Percentiles rank a stretch among this genome's conserved stretches.
Conservation (phyloP, 495 filamentous ascomycete species). For the Penicillium nucicola region DNA sequence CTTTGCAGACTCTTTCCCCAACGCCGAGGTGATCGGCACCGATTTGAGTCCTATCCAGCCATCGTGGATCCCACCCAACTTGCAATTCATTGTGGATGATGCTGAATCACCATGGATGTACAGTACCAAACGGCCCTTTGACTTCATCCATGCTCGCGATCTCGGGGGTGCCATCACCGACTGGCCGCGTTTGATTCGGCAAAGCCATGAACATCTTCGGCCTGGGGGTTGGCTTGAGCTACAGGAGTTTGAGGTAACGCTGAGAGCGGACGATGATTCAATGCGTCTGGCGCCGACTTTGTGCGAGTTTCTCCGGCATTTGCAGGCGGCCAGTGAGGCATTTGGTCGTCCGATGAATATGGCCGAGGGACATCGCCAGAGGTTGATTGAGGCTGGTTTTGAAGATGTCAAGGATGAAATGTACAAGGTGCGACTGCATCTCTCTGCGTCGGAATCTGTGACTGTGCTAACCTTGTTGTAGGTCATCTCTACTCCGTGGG, state of each 20-base stretch:
- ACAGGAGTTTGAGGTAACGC: constrained; percentile 48
- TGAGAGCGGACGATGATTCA: constrained; percentile 41
- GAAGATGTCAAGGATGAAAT: constrained; percentile 35
- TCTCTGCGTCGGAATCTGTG: not conserved
- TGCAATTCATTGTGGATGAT: constrained; percentile 48
- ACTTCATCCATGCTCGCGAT: constrained; percentile 47
- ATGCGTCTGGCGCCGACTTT: constrained; percentile 27
- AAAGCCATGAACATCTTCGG: constrained; percentile 39
- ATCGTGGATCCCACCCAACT: constrained; percentile 45
- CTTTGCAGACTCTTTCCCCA: constrained; percentile 53
- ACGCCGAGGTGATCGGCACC: constrained; percentile 44
- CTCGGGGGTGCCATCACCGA: constrained; percentile 46
- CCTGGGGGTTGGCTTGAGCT: constrained; percentile 56
- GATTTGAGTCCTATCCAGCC: constrained; percentile 33
- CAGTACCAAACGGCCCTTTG: constrained; percentile 36
- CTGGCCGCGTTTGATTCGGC: constrained; percentile 37
- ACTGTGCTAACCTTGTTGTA: constrained; percentile 4
- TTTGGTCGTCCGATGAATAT: constrained; percentile 43
- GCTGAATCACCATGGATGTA: constrained; percentile 50
- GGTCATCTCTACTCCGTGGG: constrained; percentile 43
- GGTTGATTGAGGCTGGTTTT: constrained; percentile 37
- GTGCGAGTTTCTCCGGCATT: constrained; percentile 25
- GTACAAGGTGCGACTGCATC: constrained; percentile 35
- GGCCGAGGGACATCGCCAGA: constrained; percentile 25
- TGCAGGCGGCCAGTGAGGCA: constrained; percentile 32